Conservation (phyloP, 352 stramenopile genomes). For the Globisporangium takayamanum region DNA sequence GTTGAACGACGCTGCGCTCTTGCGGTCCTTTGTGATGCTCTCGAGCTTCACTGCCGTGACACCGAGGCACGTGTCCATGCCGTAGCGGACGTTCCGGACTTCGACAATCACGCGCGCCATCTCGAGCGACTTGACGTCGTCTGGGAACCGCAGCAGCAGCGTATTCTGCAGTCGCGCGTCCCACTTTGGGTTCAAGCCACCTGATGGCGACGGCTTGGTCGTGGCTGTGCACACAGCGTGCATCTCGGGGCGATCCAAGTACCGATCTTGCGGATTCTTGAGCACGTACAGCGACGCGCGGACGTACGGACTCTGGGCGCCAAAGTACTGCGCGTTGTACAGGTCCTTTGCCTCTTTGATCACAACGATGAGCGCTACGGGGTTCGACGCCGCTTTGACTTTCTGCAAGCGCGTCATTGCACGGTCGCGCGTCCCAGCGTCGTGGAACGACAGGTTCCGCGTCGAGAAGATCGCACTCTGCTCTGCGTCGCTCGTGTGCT, state of each 20-base stretch:
- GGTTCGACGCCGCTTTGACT: conserved; percentile 68
- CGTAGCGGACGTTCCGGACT: conserved; percentile 79
- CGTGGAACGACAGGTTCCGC: conserved; percentile 53
- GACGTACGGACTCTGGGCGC: conserved; percentile 81
- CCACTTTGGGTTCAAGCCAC: conserved; percentile 69
- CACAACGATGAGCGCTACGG: conserved; percentile 76
- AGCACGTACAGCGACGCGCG: conserved; percentile 73
- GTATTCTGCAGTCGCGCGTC: conserved; percentile 75
- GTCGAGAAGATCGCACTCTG: conserved; percentile 57
- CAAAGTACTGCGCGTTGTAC: conserved; percentile 86
- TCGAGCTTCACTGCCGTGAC: conserved; percentile 78
- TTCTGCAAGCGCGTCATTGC: conserved; percentile 63
- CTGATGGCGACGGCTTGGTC: conserved; percentile 73
- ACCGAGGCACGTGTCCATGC: conserved; percentile 79
- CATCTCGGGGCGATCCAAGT: conserved; percentile 76
- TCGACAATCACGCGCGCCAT: conserved; percentile 81
- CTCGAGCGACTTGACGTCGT: conserved; percentile 49
- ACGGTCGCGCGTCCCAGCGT: conserved; percentile 37
- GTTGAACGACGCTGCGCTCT: conserved; percentile 75
- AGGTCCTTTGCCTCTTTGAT: conserved; percentile 72
- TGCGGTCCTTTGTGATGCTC: conserved; percentile 71
- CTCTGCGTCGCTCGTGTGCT: conserved; percentile 31
- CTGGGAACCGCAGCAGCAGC: conserved; percentile 62
- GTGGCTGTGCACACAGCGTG: conserved; percentile 64
- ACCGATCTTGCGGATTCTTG: conserved; percentile 76